Percentiles rank a stretch among this genome's conserved stretches.
These are phyloP conservation scores for Sanguinoderma infundibulare DNA, from an alignment of 1,284 basidiomycete genomes.

Conservation along the genomic window DNA sequence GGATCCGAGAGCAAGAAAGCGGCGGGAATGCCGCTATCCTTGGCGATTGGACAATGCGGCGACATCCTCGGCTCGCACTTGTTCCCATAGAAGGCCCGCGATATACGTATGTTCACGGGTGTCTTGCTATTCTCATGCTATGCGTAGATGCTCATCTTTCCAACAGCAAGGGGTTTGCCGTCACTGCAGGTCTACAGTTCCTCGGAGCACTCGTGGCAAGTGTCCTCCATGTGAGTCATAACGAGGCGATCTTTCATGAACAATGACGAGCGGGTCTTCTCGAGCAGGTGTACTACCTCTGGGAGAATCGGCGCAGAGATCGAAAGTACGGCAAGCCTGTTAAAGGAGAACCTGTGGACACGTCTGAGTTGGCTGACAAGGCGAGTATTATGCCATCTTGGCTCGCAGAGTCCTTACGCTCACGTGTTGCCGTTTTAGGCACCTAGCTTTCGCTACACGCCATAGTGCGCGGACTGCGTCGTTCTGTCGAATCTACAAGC, in stretches of 20 bases:
- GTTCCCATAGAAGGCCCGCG: conserved; percentile 67
- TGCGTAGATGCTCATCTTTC: background rate
- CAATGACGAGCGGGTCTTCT: too few relatives aligned
- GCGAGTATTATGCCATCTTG: conserved; percentile 37
- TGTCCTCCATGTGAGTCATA: conserved; percentile 62
- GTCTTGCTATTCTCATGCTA: background rate
- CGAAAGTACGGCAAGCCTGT: conserved; percentile 56
- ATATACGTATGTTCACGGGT: conserved; percentile 53
- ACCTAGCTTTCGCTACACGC: conserved; percentile 1
- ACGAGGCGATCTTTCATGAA: too few relatives aligned
- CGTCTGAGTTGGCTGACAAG: conserved; percentile 68
- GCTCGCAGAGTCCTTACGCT: background rate
- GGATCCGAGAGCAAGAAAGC: conserved; percentile 81
- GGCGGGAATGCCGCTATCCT: conserved; percentile 74
- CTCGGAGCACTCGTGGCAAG: conserved; percentile 57
- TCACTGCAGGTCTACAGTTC: conserved; percentile 61
- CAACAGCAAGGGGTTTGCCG: conserved; percentile 67
- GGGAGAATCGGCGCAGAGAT: conserved; percentile 64
- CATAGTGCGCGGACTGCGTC: too few relatives aligned
- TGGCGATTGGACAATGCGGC: conserved; percentile 77
- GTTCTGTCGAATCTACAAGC: too few relatives aligned
- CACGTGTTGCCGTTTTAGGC: background rate
- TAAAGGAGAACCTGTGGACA: conserved; percentile 64
- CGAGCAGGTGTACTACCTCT: too few relatives aligned
- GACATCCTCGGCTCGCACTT: conserved; percentile 77